Evolutionary conservation across 306 rosid species (phyloP), one percentile per base, ranked within the genome.

Genomic region (Cucurbita argyrosperma): DNA sequence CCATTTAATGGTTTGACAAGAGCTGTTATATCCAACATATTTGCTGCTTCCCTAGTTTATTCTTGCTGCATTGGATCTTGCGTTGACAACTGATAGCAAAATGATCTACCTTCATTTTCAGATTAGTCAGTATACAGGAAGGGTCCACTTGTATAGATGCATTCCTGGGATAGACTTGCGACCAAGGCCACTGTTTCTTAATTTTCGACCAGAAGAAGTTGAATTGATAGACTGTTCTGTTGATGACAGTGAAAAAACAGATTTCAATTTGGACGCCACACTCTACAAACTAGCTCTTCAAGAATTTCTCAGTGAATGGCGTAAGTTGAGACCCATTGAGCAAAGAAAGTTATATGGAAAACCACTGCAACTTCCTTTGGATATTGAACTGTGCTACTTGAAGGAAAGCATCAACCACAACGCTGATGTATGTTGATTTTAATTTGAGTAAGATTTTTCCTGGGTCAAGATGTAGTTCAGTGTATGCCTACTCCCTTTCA

Each of bases 131-230:
- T 90, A 93, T 67, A 90, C 97, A 0, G 96, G 89, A 82, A 86
- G 98, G 87, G 80, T 93, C 82, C 98, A 93, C 90, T 79, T 90
- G 87, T 93, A 89, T 82, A 66, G 90, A 78, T 90, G 98, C 85
- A 56, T 83, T 82, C 76, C 86, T 60, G 97, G 90, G 75, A 82
- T 79, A 70, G 97, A 93, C 83, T 54, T 74, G 67, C 83, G 97
- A 82, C 98, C 98, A 55, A 87, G 74, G 74, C 98, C 97, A 80
- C 87, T 93, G 62, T 78, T 78, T 82, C 83, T 86, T 82, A 93
- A 79, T 88, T 89, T 89, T 74, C 88, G 92, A 71, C 96, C 85
- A 35, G 98, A 93, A 77, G 97, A 93, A 83, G 86, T 89, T 51
- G 96, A 90, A 77, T 62, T 84, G 63, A 59, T 81, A n/a, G 51